Conservation (phyloP, 768 basidiomycete genomes). For the Cubamyces sp. region DNA sequence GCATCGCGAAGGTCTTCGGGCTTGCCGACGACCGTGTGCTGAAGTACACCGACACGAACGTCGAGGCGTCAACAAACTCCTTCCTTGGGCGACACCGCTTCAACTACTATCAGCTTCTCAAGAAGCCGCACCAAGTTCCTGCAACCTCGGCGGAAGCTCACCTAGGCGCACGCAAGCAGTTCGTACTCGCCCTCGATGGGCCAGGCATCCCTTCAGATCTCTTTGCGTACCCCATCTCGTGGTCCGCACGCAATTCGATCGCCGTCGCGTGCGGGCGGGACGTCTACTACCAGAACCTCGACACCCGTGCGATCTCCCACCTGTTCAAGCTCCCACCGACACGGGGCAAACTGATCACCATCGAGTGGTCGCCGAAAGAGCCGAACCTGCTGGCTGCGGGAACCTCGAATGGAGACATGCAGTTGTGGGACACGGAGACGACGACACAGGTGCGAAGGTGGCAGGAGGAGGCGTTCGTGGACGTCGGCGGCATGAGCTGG, state of each 20-base stretch:
- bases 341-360: slow-evolving; percentile 46
- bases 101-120: slow-evolving; percentile 57
- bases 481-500: slow-evolving; percentile 49
- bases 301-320: slow-evolving; percentile 54
- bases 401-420: slow-evolving; percentile 52
- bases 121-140: slow-evolving; percentile 34
- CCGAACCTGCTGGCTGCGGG: slow-evolving; percentile 55
- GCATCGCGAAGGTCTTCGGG: slow-evolving; percentile 66
- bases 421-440: slow-evolving; percentile 55
- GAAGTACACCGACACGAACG: slow-evolving; percentile 48
- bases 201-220: slow-evolving; percentile 60
- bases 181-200: slow-evolving; percentile 63
- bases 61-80: slow-evolving; percentile 40
- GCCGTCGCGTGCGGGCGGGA: slow-evolving; percentile 64
- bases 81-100: slow-evolving; percentile 53
- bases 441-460: slow-evolving; percentile 32
- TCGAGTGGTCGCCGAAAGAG: slow-evolving; percentile 54
- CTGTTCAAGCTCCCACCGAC: slow-evolving; percentile 46
- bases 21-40: slow-evolving; percentile 59
- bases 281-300: slow-evolving; percentile 65
- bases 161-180: slow-evolving; percentile 56
- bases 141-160: slow-evolving; percentile 61
- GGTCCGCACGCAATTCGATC: slow-evolving; percentile 63
- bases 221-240: slow-evolving; percentile 61
- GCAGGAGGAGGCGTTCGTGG: slow-evolving; percentile 26